These are phyloP conservation scores for Haplosporangium gracile DNA, from an alignment of 192 early-diverging fungal species.

Conservation along the genomic window DNA sequence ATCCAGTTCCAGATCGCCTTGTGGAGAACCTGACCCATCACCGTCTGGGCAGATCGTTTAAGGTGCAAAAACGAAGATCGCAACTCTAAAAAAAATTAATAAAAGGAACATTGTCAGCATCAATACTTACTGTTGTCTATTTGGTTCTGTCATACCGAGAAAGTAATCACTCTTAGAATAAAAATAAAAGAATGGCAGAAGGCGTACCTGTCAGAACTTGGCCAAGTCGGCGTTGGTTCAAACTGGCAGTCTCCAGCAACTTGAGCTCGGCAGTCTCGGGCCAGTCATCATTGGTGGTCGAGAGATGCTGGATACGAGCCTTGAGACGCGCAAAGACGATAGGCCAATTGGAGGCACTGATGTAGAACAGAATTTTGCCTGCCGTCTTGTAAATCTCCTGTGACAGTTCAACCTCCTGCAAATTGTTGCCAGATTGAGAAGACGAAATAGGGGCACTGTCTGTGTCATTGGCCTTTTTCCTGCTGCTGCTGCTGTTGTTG, in stretches of 20 bases:
- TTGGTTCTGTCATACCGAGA: neutral
- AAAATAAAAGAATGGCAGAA: neutral
- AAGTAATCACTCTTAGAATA: neutral
- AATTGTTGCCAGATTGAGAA: conserved; percentile 40
- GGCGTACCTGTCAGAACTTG: conserved; percentile 72
- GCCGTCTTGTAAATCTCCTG: conserved; percentile 87
- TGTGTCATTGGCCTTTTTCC: conserved; percentile 43
- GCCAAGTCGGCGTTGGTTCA: conserved; percentile 81
- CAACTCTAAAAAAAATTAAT: conserved; percentile 52
- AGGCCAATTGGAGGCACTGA: conserved; percentile 92
- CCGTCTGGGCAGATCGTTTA: conserved; percentile 78
- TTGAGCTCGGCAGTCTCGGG: conserved; percentile 86
- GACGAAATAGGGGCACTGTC: conserved; percentile 39
- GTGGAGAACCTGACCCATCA: conserved; percentile 81
- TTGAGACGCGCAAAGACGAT: conserved; percentile 82
- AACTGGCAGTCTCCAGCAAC: conserved; percentile 86
- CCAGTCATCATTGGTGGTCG: conserved; percentile 75
- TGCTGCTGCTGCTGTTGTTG: conserved; percentile 42
- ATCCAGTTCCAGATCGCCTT: conserved; percentile 96
- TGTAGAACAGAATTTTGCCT: conserved; percentile 85
- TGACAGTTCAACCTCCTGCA: conserved; percentile 63
- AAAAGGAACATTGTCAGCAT: neutral
- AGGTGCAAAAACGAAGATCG: conserved; percentile 67
- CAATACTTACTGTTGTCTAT: neutral
- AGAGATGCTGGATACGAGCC: conserved; percentile 72